Percentiles rank a stretch among this genome's conserved stretches.
These are phyloP conservation scores for Olyra latifolia DNA, from an alignment of 176 grass and related monocot genomes.

Conservation along the genomic window DNA sequence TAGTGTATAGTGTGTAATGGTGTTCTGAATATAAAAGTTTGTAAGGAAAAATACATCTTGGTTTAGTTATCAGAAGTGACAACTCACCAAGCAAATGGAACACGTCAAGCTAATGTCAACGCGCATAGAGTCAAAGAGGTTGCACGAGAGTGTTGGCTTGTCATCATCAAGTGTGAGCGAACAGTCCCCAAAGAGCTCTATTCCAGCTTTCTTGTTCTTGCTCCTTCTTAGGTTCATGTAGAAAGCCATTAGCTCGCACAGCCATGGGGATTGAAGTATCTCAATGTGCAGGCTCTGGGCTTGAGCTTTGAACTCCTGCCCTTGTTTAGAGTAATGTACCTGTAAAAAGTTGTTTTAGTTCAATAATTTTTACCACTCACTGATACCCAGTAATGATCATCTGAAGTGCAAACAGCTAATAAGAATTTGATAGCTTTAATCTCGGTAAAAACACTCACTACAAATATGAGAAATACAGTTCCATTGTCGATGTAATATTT, in stretches of 20 bases:
- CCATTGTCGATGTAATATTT: not conserved
- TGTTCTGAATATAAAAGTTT: not conserved
- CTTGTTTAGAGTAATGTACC: slow-evolving; percentile 95
- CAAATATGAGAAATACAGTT: not conserved
- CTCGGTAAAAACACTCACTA: not conserved
- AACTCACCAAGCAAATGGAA: slow-evolving; percentile 86
- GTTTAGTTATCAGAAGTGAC: not conserved
- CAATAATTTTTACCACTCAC: not conserved
- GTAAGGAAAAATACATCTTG: not conserved
- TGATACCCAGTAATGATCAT: not conserved
- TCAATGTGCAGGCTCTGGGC: slow-evolving; percentile 88
- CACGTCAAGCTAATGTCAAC: slow-evolving; percentile 88
- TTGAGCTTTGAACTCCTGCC: slow-evolving; percentile 82
- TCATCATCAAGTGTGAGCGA: slow-evolving; percentile 68
- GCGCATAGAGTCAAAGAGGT: slow-evolving; percentile 69
- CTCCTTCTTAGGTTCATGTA: slow-evolving; percentile 79
- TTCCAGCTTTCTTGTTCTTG: slow-evolving; percentile 37
- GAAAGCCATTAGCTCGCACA: slow-evolving; percentile 84
- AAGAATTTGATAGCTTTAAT: not conserved
- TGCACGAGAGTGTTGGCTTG: slow-evolving; percentile 65
- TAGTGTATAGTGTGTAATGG: not conserved
- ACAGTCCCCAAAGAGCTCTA: slow-evolving; percentile 74
- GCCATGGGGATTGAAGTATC: slow-evolving; percentile 93
- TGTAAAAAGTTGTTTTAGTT: slow-evolving; percentile 28
- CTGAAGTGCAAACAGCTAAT: not conserved